phyloP scores from a whole-genome alignment of 805 yeast species.

The Debaryomyces prosopidis region DNA sequence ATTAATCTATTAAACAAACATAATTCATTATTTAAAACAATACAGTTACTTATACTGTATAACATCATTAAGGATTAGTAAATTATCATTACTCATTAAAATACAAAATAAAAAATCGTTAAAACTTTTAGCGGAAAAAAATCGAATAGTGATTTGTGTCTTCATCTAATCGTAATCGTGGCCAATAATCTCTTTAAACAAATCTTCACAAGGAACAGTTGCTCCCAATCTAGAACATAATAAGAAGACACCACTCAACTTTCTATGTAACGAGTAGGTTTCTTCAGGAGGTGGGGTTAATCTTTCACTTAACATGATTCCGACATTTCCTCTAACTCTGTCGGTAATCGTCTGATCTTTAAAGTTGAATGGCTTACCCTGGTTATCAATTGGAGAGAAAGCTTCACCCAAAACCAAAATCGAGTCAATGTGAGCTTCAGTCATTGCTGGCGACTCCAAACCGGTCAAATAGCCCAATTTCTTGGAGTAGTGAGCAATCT shows the following conservation, averaged over 20 bases:
- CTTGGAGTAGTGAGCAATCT: conserved; percentile 63
- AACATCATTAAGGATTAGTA: conserved; percentile 4
- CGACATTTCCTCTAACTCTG: conserved; percentile 83
- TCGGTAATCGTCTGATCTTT: conserved; percentile 88
- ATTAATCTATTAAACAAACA: conserved; percentile 1
- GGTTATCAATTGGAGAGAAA: conserved; percentile 55
- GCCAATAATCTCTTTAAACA: conserved; percentile 78
- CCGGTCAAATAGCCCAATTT: conserved; percentile 91
- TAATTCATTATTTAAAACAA: conserved; percentile 2
- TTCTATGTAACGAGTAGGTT: conserved; percentile 94
- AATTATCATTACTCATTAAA: conserved; percentile 7
- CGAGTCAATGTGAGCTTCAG: conserved; percentile 89
- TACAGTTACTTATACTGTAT: neutral
- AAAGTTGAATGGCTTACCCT: conserved; percentile 66
- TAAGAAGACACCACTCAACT: conserved; percentile 90
- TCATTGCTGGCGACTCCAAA: conserved; percentile 82
- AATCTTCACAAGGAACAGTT: conserved; percentile 72
- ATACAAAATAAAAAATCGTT: neutral
- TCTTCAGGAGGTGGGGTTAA: conserved; percentile 98
- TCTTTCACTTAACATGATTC: conserved; percentile 87
- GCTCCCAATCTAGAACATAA: conserved; percentile 87
- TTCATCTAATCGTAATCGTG: conserved; percentile 26
- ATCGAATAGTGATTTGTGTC: neutral
- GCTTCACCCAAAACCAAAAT: conserved; percentile 93
- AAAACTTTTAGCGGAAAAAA: neutral